Percentiles rank a stretch among this genome's conserved stretches.
Conservation (phyloP, 352 stramenopile genomes). For the Pythium diclinum region DNA sequence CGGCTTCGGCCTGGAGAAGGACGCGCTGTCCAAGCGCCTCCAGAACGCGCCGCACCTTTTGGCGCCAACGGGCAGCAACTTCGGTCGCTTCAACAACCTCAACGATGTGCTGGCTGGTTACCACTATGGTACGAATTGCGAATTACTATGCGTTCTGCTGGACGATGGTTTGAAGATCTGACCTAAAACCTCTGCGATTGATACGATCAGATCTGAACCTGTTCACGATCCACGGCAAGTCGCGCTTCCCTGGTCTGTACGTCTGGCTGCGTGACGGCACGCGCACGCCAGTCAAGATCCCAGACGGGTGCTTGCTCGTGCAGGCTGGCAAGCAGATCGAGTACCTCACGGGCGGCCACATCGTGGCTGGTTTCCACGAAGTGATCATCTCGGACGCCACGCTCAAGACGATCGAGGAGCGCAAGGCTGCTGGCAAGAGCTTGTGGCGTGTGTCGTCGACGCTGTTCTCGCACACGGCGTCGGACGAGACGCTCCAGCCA, state of each 20-base stretch:
- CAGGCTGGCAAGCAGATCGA: slow-evolving; percentile 91
- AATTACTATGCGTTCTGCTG: too few species aligned
- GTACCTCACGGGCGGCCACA: slow-evolving; percentile 89
- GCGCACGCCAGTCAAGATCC: slow-evolving; percentile 84
- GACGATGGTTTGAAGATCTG: neutral
- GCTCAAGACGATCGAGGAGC: slow-evolving; percentile 60
- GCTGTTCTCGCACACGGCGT: slow-evolving; percentile 90
- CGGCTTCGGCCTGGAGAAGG: slow-evolving; percentile 81
- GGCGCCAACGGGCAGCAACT: slow-evolving; percentile 89
- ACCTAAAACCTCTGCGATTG: neutral
- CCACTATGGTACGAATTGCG: slow-evolving; percentile 61
- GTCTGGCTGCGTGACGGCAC: slow-evolving; percentile 89
- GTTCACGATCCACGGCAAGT: slow-evolving; percentile 93
- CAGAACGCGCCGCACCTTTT: slow-evolving; percentile 86
- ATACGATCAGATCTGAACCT: slow-evolving; percentile 79
- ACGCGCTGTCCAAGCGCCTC: slow-evolving; percentile 77
- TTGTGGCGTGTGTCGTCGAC: slow-evolving; percentile 92
- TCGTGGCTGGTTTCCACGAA: slow-evolving; percentile 92
- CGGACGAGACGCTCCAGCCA: slow-evolving; percentile 82
- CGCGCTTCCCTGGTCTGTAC: slow-evolving; percentile 86
- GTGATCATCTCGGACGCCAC: slow-evolving; percentile 84
- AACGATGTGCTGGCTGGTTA: slow-evolving; percentile 90
- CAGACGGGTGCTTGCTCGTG: slow-evolving; percentile 85
- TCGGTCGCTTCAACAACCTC: slow-evolving; percentile 72
- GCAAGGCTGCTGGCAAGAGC: slow-evolving; percentile 66